phyloP scores from a whole-genome alignment of 495 filamentous ascomycete species.

The Hyaloscypha variabilis region DNA sequence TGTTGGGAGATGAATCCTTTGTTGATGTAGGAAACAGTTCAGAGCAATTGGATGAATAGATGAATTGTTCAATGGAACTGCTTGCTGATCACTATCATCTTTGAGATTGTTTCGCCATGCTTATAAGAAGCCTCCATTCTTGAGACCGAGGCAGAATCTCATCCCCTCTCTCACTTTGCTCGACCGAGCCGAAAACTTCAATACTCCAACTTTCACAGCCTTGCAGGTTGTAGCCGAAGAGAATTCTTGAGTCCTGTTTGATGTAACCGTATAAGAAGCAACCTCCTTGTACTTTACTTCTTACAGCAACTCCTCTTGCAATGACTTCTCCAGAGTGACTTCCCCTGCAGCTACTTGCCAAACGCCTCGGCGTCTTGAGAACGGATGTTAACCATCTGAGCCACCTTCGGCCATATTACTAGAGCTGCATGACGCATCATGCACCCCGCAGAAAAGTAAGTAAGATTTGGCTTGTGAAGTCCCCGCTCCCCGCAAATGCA shows the following conservation, averaged over 20 bases:
- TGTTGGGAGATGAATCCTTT: no score
- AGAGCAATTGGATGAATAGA: not conserved
- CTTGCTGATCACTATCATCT: not conserved
- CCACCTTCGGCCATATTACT: no score
- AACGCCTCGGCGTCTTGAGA: not conserved
- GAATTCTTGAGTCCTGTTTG: no score
- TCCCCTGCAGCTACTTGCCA: not conserved
- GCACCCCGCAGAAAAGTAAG: not conserved
- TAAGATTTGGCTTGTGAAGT: not conserved
- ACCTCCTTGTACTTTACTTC: no score
- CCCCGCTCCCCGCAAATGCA: constrained; percentile 11
- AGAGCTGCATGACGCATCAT: not conserved
- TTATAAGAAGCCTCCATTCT: not conserved
- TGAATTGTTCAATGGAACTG: not conserved
- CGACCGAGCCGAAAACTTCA: no score
- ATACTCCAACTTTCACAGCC: no score
- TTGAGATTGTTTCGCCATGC: not conserved
- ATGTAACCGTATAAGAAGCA: no score
- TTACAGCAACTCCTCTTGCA: no score
- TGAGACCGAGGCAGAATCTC: not conserved
- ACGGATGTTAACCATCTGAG: not conserved
- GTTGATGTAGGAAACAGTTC: not conserved
- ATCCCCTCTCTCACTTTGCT: not conserved
- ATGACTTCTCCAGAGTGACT: no score
- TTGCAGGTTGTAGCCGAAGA: no score